Conservation (phyloP, 2,329 filamentous ascomycete genomes). For the Coniochaeta sp. region DNA sequence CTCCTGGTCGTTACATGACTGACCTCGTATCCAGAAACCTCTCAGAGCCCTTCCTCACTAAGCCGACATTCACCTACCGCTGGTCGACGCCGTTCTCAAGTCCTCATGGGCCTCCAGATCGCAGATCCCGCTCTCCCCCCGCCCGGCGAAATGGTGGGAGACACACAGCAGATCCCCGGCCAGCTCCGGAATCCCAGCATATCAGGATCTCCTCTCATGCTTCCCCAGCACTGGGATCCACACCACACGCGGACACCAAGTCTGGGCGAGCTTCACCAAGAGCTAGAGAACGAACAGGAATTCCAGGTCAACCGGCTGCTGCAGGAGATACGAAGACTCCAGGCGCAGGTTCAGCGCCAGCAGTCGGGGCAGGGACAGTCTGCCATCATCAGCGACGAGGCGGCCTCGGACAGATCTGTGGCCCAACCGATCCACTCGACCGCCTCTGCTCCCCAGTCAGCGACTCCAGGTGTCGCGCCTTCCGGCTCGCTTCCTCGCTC, state of each 20-base stretch:
- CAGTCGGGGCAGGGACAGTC: slow-evolving; percentile 28
- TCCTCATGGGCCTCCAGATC: slow-evolving; percentile 66
- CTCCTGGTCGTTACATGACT: background rate
- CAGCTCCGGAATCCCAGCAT: slow-evolving; percentile 11
- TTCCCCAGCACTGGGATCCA: slow-evolving; percentile 35
- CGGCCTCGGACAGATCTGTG: slow-evolving; percentile 31
- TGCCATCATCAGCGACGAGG: slow-evolving; percentile 24
- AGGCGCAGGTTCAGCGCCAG: slow-evolving; percentile 52
- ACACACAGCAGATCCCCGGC: slow-evolving; percentile 39
- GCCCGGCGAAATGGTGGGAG: slow-evolving; percentile 60
- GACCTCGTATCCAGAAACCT: slow-evolving; percentile 31
- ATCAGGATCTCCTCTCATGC: slow-evolving; percentile 1
- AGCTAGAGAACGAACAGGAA: slow-evolving; percentile 73
- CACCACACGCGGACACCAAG: slow-evolving; percentile 63
- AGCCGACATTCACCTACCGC: slow-evolving; percentile 37
- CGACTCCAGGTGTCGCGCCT: slow-evolving; percentile 15
- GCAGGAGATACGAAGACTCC: slow-evolving; percentile 69
- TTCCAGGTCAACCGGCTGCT: slow-evolving; percentile 73
- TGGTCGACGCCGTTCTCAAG: slow-evolving; percentile 57
- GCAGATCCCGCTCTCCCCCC: slow-evolving; percentile 63
- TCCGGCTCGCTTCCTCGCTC: slow-evolving; percentile 38
- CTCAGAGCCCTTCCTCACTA: slow-evolving; percentile 43
- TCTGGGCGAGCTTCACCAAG: slow-evolving; percentile 70
- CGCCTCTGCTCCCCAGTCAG: slow-evolving; percentile 9
- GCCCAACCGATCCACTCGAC: slow-evolving; percentile 15